Base-by-base conservation (phyloP, 805 yeast species). In the Metschnikowia shivogae region DNA sequence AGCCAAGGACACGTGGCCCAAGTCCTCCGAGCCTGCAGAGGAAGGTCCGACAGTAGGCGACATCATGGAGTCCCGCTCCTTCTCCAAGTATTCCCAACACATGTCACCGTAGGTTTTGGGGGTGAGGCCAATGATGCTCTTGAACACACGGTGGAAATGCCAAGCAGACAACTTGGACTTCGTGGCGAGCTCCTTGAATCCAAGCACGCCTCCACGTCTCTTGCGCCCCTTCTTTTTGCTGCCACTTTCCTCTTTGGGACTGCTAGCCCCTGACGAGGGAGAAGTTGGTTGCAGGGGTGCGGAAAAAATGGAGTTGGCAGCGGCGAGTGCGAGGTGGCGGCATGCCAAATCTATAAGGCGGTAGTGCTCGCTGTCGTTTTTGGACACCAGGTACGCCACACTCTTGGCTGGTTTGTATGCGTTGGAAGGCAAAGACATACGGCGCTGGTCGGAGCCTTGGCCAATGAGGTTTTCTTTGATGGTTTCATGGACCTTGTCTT, bases 61-160 rank as follows among this genome's bases (percentile, higher is more conserved):
- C 33, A 39, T 47, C 48, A 42, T 36, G 19, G 47, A 43, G 17
- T 45, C 47, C 37, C 48, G 43, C 34, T 48, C 52, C 45, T 48
- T 42, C 50, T 74, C 74, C 53, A 82, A 69, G 54, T 63, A 80
- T 50, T 78, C 82, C 72, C 80, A 83, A 60, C 95, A 86, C 50
- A 82, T 81, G 59, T 88, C 95, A 42, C 96, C 96, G 57, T 88
- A 88, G 6, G 87, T 84, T 68, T 88, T 86, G 20, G 95, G 95
- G 1, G 96, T 88, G 47, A 87, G 74, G 2, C 95, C 92, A 5
- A 95, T 86, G 49, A 88, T 86, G 44, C 83, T 78, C 64, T 89
- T 84, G 72, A 89, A 89, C 20, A 89, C 95, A 42, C 96, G 72
- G 70, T 89, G 96, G 65, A 89, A 89, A 64, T 89, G 96, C 96